Conservation (phyloP, 1,284 basidiomycete genomes). For the Cutaneotrichosporon curvatum region DNA sequence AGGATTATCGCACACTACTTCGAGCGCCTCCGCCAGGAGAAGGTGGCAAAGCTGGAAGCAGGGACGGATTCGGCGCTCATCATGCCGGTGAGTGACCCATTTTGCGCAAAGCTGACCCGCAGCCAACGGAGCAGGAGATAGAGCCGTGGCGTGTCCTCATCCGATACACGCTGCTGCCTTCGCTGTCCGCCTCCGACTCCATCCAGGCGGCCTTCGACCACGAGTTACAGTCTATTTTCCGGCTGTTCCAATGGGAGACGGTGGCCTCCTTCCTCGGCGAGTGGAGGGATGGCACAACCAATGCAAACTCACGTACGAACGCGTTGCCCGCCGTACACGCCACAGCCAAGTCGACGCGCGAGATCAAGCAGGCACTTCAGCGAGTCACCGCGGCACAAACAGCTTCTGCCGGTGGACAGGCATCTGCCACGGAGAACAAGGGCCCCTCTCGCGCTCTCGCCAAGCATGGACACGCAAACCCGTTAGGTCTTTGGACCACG, state of each 20-base stretch:
- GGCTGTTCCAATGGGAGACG: constrained; percentile 65
- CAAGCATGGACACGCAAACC: constrained; percentile 89
- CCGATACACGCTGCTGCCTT: constrained; percentile 75
- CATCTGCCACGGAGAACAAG: constrained; percentile 16
- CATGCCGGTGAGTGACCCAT: too few relatives aligned
- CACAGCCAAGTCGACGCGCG: constrained; percentile 45
- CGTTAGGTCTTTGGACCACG: constrained; percentile 81
- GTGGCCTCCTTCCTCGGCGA: constrained; percentile 92
- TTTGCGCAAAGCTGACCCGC: too few relatives aligned
- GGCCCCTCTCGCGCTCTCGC: constrained; percentile 71
- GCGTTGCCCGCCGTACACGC: constrained; percentile 35
- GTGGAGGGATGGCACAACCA: constrained; percentile 69
- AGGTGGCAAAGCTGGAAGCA: constrained; percentile 6
- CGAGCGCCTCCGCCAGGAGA: constrained; percentile 20
- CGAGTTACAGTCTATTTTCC: constrained; percentile 80
- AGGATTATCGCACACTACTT: constrained; percentile 54
- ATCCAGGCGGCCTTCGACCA: constrained; percentile 72
- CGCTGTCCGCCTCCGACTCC: constrained; percentile 73
- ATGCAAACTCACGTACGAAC: constrained; percentile 25
- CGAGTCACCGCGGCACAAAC: constrained; percentile 40
- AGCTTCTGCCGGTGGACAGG: constrained; percentile 2
- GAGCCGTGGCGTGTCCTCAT: constrained; percentile 69
- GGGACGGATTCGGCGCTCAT: too few relatives aligned
- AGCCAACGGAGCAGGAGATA: constrained; percentile 29
- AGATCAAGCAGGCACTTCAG: constrained; percentile 48